Percentiles rank a stretch among this genome's conserved stretches.
Conservation (phyloP, 208 protist genomes). For the Acanthamoeba culbertsoni region DNA sequence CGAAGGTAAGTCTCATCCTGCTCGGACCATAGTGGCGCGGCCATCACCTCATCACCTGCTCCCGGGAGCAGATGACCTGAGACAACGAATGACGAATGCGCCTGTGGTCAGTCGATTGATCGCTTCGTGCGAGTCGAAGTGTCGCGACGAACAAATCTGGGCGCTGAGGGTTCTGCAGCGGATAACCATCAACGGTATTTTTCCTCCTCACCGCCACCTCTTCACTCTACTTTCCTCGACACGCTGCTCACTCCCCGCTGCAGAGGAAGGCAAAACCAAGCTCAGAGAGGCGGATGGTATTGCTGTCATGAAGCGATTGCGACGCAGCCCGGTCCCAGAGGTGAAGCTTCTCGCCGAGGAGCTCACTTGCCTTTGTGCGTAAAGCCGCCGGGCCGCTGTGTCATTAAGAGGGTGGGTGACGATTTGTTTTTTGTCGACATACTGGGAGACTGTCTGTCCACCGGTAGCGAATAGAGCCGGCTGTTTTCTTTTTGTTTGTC, state of each 20-base stretch:
- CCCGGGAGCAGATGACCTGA: neutral
- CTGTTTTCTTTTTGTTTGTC: neutral
- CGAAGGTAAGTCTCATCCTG: too few relatives aligned
- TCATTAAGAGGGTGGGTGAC: neutral
- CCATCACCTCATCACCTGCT: neutral
- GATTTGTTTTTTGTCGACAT: neutral
- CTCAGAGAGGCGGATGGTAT: neutral
- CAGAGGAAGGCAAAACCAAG: neutral
- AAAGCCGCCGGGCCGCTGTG: neutral
- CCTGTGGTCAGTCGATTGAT: neutral
- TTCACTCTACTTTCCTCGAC: neutral
- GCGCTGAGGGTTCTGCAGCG: neutral
- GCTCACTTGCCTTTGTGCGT: neutral
- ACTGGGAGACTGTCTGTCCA: too few relatives aligned
- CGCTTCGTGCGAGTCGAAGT: neutral
- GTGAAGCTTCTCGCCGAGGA: neutral
- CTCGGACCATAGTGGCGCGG: neutral
- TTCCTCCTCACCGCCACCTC: neutral
- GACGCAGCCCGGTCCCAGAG: neutral
- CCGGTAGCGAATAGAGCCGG: neutral
- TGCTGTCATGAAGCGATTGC: neutral
- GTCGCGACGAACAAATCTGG: neutral
- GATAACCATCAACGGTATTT: neutral
- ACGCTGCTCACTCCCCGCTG: neutral
- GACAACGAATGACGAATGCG: neutral